These are phyloP conservation scores for Usnea hakonensis DNA, from an alignment of 495 filamentous ascomycete genomes.

Conservation along the genomic window DNA sequence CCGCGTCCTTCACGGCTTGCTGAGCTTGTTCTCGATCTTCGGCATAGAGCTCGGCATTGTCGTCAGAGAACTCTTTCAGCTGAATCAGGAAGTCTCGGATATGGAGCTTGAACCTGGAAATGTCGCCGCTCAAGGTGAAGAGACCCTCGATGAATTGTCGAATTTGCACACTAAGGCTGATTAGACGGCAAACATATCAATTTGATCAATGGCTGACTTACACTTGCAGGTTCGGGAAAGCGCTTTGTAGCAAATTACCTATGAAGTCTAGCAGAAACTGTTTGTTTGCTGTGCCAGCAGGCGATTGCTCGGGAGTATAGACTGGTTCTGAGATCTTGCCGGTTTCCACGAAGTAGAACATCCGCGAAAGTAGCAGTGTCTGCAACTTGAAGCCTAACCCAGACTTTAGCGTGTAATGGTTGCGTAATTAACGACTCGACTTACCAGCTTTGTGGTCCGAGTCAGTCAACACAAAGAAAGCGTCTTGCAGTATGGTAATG, in stretches of 20 bases:
- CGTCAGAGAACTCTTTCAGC: conserved; percentile 86
- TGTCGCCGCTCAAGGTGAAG: conserved; percentile 71
- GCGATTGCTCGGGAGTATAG: conserved; percentile 73
- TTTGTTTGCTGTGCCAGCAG: conserved; percentile 73
- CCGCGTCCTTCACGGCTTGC: conserved; percentile 67
- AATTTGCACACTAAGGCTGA: conserved; percentile 63
- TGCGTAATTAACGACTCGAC: conserved; percentile 15
- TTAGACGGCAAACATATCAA: conserved; percentile 7
- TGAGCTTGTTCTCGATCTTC: conserved; percentile 86
- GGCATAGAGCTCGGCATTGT: conserved; percentile 87
- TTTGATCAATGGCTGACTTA: conserved; percentile 41
- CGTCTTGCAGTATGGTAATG: conserved; percentile 88
- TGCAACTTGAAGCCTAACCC: conserved; percentile 82
- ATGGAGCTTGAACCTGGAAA: conserved; percentile 84
- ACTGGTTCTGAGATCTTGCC: conserved; percentile 89
- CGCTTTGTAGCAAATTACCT: conserved; percentile 73
- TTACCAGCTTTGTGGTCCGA: conserved; percentile 91
- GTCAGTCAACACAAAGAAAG: conserved; percentile 97
- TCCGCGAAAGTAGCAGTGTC: conserved; percentile 81
- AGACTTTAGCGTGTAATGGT: conserved; percentile 5
- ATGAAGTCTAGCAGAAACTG: conserved; percentile 86
- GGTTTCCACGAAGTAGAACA: conserved; percentile 85
- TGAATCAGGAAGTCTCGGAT: conserved; percentile 96
- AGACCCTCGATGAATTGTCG: conserved; percentile 78
- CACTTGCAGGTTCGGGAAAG: conserved; percentile 89